Percentiles rank a stretch among this genome's conserved stretches.
Conservation (phyloP, 169 alveolate genomes). For the Perkinsus chesapeaki region DNA sequence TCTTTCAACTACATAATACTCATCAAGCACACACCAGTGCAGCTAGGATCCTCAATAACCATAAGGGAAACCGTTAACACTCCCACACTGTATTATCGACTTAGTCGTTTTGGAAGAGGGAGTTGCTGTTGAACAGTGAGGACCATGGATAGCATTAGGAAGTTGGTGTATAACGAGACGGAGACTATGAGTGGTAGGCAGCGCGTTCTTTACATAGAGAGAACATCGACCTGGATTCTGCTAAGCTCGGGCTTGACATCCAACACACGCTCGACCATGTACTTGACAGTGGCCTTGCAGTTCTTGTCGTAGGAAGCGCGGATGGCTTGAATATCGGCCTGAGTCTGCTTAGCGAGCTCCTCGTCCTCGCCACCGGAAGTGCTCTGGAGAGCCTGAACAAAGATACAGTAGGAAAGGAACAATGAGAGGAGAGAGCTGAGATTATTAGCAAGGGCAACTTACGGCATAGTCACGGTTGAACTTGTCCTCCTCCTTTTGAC, state of each 20-base stretch:
- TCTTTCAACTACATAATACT: too few species aligned
- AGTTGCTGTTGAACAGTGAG: too few species aligned
- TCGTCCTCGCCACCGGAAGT: neutral
- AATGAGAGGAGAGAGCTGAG: neutral
- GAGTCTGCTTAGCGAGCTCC: constrained; percentile 1
- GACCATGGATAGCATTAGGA: too few species aligned
- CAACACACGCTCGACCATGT: neutral
- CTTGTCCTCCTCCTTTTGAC: neutral
- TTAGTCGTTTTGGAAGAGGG: too few species aligned
- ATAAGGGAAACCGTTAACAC: too few species aligned
- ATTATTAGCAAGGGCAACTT: neutral
- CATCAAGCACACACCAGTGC: too few species aligned
- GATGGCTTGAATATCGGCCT: neutral
- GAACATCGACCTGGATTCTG: constrained; percentile 3
- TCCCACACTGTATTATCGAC: too few species aligned
- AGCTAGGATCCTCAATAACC: too few species aligned
- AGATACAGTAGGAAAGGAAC: neutral
- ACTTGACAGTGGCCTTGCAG: neutral
- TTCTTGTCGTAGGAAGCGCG: neutral
- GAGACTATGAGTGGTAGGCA: too few species aligned
- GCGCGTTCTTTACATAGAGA: neutral
- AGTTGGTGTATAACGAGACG: too few species aligned
- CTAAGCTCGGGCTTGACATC: neutral
- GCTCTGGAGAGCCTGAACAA: constrained; percentile 1
- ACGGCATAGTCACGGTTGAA: neutral